phyloP scores from a whole-genome alignment of 139 green algal genomes.

The Coelastrella sp. region DNA sequence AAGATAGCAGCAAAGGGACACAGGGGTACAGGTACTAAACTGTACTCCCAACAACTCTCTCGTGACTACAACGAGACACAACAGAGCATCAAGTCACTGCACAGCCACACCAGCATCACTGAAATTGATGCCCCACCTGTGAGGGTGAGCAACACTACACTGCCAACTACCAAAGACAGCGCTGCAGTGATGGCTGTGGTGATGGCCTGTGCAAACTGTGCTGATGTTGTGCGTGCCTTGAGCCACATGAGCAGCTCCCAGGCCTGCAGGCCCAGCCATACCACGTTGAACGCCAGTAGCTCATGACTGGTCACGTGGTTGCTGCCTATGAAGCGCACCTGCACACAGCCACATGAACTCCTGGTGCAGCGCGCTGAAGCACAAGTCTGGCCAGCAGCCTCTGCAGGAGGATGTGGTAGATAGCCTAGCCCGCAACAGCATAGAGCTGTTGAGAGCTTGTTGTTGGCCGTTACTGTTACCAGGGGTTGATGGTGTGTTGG shows the following conservation, averaged over 20 bases:
- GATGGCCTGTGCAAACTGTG: slow-evolving; percentile 26
- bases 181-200: not conserved
- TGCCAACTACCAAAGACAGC: slow-evolving; percentile 5
- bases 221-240: slow-evolving; percentile 20
- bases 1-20: too few species aligned
- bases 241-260: slow-evolving; percentile 53
- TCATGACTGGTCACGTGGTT: slow-evolving; percentile 75
- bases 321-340: slow-evolving; percentile 69
- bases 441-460: not conserved
- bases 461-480: not conserved
- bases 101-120: not conserved
- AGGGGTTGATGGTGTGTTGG: not conserved
- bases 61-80: not conserved
- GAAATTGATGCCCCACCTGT: not conserved
- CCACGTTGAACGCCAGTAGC: slow-evolving; percentile 65
- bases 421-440: not conserved
- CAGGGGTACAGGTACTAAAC: too few species aligned
- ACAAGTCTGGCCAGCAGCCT: not conserved
- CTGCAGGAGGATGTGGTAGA: not conserved
- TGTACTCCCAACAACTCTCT: too few species aligned
- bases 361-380: not conserved
- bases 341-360: slow-evolving; percentile 5
- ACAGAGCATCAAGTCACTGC: not conserved
- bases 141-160: slow-evolving; percentile 34
- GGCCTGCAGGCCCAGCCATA: slow-evolving; percentile 32